phyloP scores from a whole-genome alignment of 148 eudicot species.

The Arbutus unedo region DNA sequence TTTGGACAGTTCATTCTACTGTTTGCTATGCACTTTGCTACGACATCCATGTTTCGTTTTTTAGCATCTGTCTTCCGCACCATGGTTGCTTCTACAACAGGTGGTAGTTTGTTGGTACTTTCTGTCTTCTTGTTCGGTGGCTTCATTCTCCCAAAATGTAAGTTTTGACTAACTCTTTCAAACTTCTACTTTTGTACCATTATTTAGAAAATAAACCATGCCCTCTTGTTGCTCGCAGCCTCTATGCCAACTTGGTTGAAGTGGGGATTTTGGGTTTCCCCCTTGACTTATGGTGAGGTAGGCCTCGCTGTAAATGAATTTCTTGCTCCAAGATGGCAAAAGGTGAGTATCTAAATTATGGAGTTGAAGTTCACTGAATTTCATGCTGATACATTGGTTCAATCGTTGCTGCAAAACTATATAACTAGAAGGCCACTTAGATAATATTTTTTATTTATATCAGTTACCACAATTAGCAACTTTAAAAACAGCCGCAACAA shows the following conservation, averaged over 20 bases:
- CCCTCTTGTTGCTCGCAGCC: slow-evolving; percentile 42
- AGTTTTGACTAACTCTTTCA: slow-evolving; percentile 15
- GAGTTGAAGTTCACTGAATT: neutral
- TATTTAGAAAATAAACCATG: neutral
- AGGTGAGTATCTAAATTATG: slow-evolving; percentile 40
- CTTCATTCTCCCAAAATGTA: slow-evolving; percentile 63
- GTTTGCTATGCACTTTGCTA: slow-evolving; percentile 50
- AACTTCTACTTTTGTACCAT: neutral
- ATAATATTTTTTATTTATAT: neutral
- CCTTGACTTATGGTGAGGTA: slow-evolving; percentile 69
- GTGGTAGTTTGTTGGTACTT: slow-evolving; percentile 38
- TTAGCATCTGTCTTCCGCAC: slow-evolving; percentile 60
- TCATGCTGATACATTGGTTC: too few relatives aligned
- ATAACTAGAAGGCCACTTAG: too few relatives aligned
- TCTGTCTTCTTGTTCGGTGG: slow-evolving; percentile 55
- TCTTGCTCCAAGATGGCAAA: slow-evolving; percentile 77
- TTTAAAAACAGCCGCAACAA: neutral
- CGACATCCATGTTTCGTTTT: slow-evolving; percentile 67
- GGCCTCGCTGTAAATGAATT: slow-evolving; percentile 78
- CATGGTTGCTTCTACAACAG: slow-evolving; percentile 41
- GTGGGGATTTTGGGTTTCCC: slow-evolving; percentile 82
- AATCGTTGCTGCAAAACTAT: too few relatives aligned
- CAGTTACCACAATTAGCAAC: neutral
- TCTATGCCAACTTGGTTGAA: slow-evolving; percentile 79
- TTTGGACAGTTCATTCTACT: slow-evolving; percentile 57